Base-by-base conservation (phyloP, 441 rosid genomes). In the Pelargonium australe region DNA sequence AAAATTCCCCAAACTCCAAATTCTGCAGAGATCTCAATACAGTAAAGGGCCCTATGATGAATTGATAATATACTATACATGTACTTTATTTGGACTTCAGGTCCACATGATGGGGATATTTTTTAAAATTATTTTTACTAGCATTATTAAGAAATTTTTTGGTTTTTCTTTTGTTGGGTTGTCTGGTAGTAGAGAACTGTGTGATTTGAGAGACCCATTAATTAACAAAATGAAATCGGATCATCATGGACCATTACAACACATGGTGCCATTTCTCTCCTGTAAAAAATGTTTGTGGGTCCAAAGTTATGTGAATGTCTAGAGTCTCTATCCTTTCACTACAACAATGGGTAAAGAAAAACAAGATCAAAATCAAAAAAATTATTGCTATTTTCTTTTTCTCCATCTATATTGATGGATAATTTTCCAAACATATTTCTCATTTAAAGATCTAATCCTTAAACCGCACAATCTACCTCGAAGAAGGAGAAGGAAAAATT, bases 121-220 rank as follows among this genome's bases (percentile, higher is more conserved):
- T 55, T 6, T 53, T 41, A 5, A 41, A 4, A 11, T 55, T 55
- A 55, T 16, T 55, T 55, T 16, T 16, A 55, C 17, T n/a, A 17
- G 23, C 13, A 41, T 55, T 55, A 55, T 16, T 16, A 51, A 13
- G 19, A 51, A 51, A 10, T 13, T 10, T 51, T 55, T 55, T 16
- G 61, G 45, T 55, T 55, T 55, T 55, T 17, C 61, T 55, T 10
- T 55, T 20, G 61, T 55, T 55, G 61, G 23, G 23, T 55, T 55
- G 61, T 55, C 17, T 55, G 61, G 61, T 55, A 55, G 61, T 55
- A 55, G 25, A 55, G 61, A 55, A 55, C 17, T 55, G 23, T 20
- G 25, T 17, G 61, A 55, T 55, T 7, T 5, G 61, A 55, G 61
- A 55, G 23, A 55, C 61, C 61, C 14, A 17, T 55, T 20, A 55